These are phyloP conservation scores for Microstegium vimineum DNA, from an alignment of 176 grass and related monocot genomes.

Conservation along the genomic window DNA sequence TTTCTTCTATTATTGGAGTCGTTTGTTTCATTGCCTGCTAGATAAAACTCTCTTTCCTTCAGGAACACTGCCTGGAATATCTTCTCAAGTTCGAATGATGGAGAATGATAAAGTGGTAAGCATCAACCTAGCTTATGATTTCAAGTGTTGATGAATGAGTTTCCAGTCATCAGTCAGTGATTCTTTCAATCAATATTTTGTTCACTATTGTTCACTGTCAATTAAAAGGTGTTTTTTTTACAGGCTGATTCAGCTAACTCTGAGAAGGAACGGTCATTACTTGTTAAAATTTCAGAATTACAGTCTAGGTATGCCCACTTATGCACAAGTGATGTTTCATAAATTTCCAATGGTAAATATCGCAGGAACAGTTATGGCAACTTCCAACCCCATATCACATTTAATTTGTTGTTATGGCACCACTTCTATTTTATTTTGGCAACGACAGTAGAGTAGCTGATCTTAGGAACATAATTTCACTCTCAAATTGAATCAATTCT, in stretches of 20 bases:
- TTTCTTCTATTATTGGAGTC: not conserved
- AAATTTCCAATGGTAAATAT: not conserved
- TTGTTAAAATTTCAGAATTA: slow-evolving; percentile 88
- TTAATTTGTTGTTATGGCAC: not conserved
- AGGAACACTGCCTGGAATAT: slow-evolving; percentile 54
- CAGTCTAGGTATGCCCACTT: slow-evolving; percentile 68
- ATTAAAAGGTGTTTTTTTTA: slow-evolving; percentile 26
- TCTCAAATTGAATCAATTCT: not conserved
- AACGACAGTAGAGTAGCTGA: not conserved
- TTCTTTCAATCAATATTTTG: slow-evolving; percentile 4
- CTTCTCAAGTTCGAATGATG: slow-evolving; percentile 34
- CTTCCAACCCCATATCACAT: slow-evolving; percentile 2
- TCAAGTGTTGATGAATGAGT: not conserved
- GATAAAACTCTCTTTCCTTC: slow-evolving; percentile 29
- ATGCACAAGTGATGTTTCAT: not conserved
- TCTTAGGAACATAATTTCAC: not conserved
- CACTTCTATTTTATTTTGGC: not conserved
- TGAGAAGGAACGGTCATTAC: slow-evolving; percentile 81
- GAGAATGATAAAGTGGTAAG: slow-evolving; percentile 54
- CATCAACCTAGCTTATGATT: slow-evolving; percentile 8
- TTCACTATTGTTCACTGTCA: not conserved
- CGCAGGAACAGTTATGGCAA: not conserved
- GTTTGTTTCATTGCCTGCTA: not conserved
- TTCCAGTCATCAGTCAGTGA: not conserved
- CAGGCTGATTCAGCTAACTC: slow-evolving; percentile 63